Evolutionary conservation across 2,329 filamentous ascomycete species (phyloP).

Genomic region (Botrytis porri): DNA sequence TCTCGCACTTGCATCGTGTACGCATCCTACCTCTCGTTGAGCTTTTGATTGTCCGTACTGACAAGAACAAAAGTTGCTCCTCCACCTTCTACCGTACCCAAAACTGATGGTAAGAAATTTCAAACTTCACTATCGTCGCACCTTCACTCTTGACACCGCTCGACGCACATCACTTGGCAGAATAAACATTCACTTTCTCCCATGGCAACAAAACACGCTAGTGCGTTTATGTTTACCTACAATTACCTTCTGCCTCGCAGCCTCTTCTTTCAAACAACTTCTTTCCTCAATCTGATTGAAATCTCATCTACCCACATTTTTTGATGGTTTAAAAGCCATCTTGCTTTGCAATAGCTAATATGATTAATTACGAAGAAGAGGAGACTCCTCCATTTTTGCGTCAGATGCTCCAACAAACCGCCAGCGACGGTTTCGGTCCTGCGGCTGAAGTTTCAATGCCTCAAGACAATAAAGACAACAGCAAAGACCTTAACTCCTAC

Average conservation of each 20-base stretch:
- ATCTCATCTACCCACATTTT: neutral
- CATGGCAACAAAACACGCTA: neutral
- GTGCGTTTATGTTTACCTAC: neutral
- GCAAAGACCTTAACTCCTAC: neutral
- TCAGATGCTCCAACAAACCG: neutral
- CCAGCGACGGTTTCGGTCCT: neutral
- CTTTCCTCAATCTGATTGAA: neutral
- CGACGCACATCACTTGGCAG: neutral
- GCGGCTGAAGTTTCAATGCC: neutral
- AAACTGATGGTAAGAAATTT: neutral
- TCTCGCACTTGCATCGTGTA: neutral
- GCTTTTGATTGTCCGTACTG: neutral
- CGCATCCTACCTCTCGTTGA: neutral
- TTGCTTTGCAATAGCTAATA: neutral
- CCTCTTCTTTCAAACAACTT: neutral
- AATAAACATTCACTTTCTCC: neutral
- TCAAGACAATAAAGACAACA: neutral
- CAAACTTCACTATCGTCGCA: neutral
- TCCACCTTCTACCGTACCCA: neutral
- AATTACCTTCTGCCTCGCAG: neutral
- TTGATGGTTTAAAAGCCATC: neutral
- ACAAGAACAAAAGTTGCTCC: neutral
- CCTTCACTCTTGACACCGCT: neutral
- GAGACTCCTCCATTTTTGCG: neutral
- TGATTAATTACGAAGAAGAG: slow-evolving; percentile 3